Conservation (phyloP, 2,329 filamentous ascomycete genomes). For the Epicoccum nigrum region DNA sequence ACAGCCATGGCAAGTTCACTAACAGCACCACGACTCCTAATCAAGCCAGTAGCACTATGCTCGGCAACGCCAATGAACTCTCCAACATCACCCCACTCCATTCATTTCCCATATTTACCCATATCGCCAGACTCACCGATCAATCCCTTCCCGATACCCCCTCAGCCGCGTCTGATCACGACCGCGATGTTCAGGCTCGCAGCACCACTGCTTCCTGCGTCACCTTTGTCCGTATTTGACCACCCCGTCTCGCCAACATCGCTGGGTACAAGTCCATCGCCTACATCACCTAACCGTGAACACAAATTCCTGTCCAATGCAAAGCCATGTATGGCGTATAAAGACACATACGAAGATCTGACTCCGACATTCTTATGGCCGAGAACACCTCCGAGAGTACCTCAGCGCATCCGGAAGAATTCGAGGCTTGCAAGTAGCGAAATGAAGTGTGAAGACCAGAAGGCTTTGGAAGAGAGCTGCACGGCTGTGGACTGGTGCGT, state of each 20-base stretch:
- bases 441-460: background rate
- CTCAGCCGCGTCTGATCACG: background rate
- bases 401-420: background rate
- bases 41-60: background rate
- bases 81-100: background rate
- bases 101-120: constrained; percentile 1
- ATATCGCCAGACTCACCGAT: constrained; percentile 4
- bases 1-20: background rate
- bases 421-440: background rate
- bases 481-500: background rate
- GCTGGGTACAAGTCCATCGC: background rate
- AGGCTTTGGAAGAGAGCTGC: background rate
- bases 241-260: constrained; percentile 15
- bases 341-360: background rate
- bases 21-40: background rate
- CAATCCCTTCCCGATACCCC: constrained; percentile 26
- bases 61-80: background rate
- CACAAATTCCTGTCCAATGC: background rate
- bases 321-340: background rate
- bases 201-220: constrained; percentile 24
- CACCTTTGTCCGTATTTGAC: constrained; percentile 29
- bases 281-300: background rate
- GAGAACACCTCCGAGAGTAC: background rate
- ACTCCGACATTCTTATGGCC: constrained; percentile 4
- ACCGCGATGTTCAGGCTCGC: constrained; percentile 5